Conservation (phyloP, 768 basidiomycete species). For the Macrolepiota fuliginosa region DNA sequence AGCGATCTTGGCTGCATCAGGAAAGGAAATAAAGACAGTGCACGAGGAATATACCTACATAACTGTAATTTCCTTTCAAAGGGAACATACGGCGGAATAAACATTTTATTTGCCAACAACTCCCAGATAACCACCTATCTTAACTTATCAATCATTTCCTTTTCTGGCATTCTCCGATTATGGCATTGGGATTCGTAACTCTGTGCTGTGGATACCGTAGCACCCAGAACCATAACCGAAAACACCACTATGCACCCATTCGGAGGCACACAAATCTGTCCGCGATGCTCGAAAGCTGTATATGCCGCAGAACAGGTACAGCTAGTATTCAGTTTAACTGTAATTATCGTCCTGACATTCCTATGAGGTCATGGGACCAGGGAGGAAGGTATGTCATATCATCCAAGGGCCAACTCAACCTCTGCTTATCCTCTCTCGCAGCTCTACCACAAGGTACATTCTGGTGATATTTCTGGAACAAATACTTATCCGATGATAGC, state of each 20-base stretch:
- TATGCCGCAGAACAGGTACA: conserved; percentile 88
- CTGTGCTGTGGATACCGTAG: background rate
- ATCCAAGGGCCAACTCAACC: background rate
- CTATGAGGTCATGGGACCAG: conserved; percentile 77
- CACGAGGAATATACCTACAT: no score
- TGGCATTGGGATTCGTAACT: background rate
- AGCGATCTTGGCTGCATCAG: no score
- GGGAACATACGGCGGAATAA: no score
- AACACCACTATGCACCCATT: conserved; percentile 56
- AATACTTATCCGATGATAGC: conserved; percentile 35
- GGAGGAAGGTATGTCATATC: conserved; percentile 64
- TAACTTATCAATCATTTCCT: background rate
- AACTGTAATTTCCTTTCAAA: no score
- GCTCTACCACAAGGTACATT: conserved; percentile 75
- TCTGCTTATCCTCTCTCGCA: conserved; percentile 22
- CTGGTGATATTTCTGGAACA: background rate
- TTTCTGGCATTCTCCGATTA: background rate
- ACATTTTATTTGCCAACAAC: no score
- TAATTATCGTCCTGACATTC: conserved; percentile 10
- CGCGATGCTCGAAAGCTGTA: conserved; percentile 71
- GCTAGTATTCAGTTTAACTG: background rate
- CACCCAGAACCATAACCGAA: background rate
- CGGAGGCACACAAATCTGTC: conserved; percentile 69
- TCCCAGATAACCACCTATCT: background rate
- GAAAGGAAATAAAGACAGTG: no score